Evolutionary conservation across 352 stramenopile species (phyloP).

Genomic region (Phytophthora melonis): DNA sequence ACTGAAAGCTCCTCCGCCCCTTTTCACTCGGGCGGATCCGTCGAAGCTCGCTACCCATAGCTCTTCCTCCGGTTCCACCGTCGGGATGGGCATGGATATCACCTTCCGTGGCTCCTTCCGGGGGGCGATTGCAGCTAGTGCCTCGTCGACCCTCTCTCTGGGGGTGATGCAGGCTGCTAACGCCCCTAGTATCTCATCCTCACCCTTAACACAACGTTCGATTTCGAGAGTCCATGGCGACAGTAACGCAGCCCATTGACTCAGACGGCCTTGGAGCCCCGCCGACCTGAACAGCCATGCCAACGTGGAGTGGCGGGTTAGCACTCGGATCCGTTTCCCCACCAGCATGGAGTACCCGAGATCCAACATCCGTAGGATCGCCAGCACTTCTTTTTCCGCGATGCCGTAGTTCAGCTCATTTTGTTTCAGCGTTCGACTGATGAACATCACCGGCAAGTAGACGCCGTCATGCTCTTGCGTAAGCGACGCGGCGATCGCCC

Average conservation of each 20-base stretch:
- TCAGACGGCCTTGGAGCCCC: not conserved
- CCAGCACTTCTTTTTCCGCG: not conserved
- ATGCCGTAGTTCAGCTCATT: not conserved
- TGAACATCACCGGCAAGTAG: not conserved
- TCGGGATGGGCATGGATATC: not conserved
- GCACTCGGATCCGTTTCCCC: not conserved
- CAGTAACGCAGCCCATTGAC: constrained; percentile 1
- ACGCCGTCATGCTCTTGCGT: not conserved
- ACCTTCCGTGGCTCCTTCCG: not conserved
- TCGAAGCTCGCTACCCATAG: constrained; percentile 23
- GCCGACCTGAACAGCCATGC: constrained; percentile 3
- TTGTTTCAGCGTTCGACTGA: not conserved
- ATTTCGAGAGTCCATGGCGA: not conserved
- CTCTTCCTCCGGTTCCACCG: not conserved
- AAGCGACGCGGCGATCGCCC: not conserved
- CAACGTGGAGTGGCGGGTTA: not conserved
- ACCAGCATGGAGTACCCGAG: not conserved
- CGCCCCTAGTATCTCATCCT: constrained; percentile 19
- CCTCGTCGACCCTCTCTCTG: not conserved
- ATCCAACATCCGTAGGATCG: not conserved
- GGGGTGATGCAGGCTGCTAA: not conserved
- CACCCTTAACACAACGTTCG: constrained; percentile 7
- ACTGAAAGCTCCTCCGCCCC: constrained; percentile 4
- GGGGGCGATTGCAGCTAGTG: not conserved
- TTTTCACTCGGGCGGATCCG: constrained; percentile 22